Evolutionary conservation across 75 land plant species (phyloP).

Genomic region (Sequoiadendron giganteum): DNA sequence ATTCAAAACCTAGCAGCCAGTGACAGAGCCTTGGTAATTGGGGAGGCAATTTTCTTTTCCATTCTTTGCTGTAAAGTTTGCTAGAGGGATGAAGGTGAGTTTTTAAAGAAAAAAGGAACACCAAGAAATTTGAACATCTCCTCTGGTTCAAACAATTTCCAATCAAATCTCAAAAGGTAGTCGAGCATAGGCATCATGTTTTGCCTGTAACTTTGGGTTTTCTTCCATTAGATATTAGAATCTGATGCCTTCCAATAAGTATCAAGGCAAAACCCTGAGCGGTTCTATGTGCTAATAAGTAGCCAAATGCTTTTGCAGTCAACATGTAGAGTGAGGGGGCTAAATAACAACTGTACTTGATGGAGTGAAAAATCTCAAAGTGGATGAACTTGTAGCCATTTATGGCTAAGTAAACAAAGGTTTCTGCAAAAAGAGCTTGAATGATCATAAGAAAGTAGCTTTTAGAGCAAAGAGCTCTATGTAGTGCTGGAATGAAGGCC

Average conservation of each 20-base stretch:
- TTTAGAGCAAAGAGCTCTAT: not conserved
- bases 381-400: not conserved
- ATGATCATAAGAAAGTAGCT: too few species aligned
- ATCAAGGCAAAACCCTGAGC: not conserved
- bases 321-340: not conserved
- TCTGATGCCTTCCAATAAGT: not conserved
- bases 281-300: not conserved
- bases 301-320: not conserved
- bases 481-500: not conserved
- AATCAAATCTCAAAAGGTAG: not conserved
- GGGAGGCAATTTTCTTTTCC: not conserved
- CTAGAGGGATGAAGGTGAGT: not conserved
- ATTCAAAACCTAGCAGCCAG: not conserved
- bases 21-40: not conserved
- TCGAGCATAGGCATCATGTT: not conserved
- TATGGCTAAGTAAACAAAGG: not conserved
- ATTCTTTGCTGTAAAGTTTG: not conserved
- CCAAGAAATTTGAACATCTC: not conserved
- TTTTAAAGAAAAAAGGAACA: not conserved
- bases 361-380: not conserved
- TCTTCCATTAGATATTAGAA: not conserved
- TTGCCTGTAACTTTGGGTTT: not conserved
- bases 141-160: not conserved
- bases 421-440: too few species aligned
- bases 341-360: not conserved